A percentile compares a stretch with the other conserved stretches of the same genome.
These are phyloP conservation scores for Stevia rebaudiana DNA, from an alignment of 140 eudicot genomes.

Conservation along the genomic window DNA sequence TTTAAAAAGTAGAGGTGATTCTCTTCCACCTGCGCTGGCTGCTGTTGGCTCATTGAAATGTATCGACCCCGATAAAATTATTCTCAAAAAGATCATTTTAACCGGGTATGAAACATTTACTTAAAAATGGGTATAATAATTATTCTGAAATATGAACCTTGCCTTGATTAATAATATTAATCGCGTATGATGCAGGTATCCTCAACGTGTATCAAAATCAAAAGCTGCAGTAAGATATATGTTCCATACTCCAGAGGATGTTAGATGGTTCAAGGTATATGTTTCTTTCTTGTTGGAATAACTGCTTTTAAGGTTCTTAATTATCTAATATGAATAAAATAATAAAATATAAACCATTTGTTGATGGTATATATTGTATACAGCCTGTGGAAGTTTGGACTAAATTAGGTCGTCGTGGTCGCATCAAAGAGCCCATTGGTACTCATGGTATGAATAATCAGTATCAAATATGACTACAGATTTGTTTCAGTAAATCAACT, in stretches of 20 bases:
- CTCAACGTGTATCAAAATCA: slow-evolving; percentile 89
- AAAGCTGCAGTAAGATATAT: slow-evolving; percentile 90
- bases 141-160: background rate
- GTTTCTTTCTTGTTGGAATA: background rate
- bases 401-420: slow-evolving; percentile 94
- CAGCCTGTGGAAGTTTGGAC: slow-evolving; percentile 98
- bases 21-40: slow-evolving; percentile 57
- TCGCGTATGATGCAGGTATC: slow-evolving; percentile 52
- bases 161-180: background rate
- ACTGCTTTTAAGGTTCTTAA: background rate
- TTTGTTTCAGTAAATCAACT: no score
- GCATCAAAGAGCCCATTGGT: slow-evolving; percentile 92
- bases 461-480: no score
- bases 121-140: no score
- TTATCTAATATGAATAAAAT: no score
- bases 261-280: slow-evolving; percentile 92
- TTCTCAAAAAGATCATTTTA: slow-evolving; percentile 71
- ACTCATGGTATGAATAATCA: slow-evolving; percentile 64
- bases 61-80: slow-evolving; percentile 76
- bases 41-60: slow-evolving; percentile 84
- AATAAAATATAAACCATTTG: no score
- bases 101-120: slow-evolving; percentile 60
- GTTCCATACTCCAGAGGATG: slow-evolving; percentile 97
- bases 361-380: background rate
- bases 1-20: slow-evolving; percentile 53